Percentiles rank a stretch among this genome's conserved stretches.
These are phyloP conservation scores for Boeremia lycopersici DNA, from an alignment of 2,329 filamentous ascomycete species.

Conservation along the genomic window DNA sequence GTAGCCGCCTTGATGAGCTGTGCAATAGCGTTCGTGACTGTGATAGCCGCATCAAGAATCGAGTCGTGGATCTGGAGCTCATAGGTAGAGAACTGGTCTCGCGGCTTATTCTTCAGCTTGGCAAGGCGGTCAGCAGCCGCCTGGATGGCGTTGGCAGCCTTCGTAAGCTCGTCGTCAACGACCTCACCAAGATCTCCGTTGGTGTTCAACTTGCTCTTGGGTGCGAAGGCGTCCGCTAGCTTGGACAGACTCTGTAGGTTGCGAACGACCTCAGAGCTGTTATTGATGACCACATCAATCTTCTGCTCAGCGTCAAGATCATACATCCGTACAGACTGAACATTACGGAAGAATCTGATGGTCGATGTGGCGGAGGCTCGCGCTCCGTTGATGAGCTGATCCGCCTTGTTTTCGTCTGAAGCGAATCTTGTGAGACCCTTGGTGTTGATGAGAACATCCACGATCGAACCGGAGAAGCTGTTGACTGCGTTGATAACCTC, in stretches of 20 bases:
- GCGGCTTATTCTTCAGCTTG: conserved; percentile 95
- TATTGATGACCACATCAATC: conserved; percentile 96
- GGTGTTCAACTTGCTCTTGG: conserved; percentile 81
- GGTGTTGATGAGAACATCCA: conserved; percentile 93
- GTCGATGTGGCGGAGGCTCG: conserved; percentile 84
- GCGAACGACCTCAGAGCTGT: conserved; percentile 94
- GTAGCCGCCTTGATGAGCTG: conserved; percentile 95
- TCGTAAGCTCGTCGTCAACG: conserved; percentile 88
- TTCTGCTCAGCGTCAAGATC: conserved; percentile 89
- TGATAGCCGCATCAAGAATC: conserved; percentile 89
- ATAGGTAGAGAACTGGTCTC: conserved; percentile 93
- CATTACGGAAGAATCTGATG: conserved; percentile 90
- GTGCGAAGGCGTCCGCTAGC: conserved; percentile 87
- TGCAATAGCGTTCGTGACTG: conserved; percentile 91
- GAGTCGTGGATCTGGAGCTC: conserved; percentile 95
- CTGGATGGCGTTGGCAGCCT: conserved; percentile 93
- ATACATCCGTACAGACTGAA: conserved; percentile 92
- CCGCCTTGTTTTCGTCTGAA: conserved; percentile 92
- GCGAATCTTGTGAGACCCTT: conserved; percentile 94
- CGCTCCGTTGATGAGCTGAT: conserved; percentile 81
- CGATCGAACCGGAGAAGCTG: conserved; percentile 85
- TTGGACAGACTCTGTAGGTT: conserved; percentile 93
- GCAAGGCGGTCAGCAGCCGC: conserved; percentile 87
- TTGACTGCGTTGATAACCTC: conserved; percentile 94
- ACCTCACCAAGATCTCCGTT: conserved; percentile 90